Base-by-base conservation (phyloP, 768 basidiomycete species). In the Psilocybe sp. region DNA sequence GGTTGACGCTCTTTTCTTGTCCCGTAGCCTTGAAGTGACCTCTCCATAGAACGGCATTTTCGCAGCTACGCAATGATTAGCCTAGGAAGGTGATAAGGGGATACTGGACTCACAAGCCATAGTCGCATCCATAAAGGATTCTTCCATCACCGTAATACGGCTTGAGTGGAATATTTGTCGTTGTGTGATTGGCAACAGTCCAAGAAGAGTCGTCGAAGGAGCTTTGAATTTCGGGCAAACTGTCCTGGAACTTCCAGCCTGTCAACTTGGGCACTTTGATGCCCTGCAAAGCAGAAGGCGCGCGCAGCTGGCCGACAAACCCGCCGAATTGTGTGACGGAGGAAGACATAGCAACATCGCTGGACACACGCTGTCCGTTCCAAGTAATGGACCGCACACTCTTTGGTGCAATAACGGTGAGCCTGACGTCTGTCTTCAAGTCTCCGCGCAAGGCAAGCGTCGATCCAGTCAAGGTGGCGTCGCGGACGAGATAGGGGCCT, bases 111-210 rank as follows among this genome's bases (percentile, higher is more conserved):
- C 52, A 91, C 89, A 84, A 93, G 50, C 82, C 87, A 64, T 93
- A 93, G 65, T 92, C 91, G 60, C 89, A 92, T 1, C 88, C 89
- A 64, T 89, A 92, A 23, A 93, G 68, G n/a, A 91, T 70, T 34
- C 86, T 72, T 1, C 87, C 87, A 53, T 89, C 86, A 1, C 87
- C 87, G 54, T 86, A 88, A 52, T 78, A 70, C 4, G 86, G 85
- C 58, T 82, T 81, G 43, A 73, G 72, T 1, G 87, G 85, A 49
- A 85, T 83, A 55, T 87, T 89, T 23, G 91, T 91, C 16, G 72
- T 75, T n/a, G 76, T 87, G 52, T 84, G 83, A 57, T 89, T 75
- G 13, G 88, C 90, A 48, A 74, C 58, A 8, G 71, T 73, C 90
- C 89, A 93, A 3, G 56, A 49, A 2, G 69, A 64, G 64, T 93